Evolutionary conservation across 2,329 filamentous ascomycete species (phyloP).

Genomic region (Sporothrix luriei): DNA sequence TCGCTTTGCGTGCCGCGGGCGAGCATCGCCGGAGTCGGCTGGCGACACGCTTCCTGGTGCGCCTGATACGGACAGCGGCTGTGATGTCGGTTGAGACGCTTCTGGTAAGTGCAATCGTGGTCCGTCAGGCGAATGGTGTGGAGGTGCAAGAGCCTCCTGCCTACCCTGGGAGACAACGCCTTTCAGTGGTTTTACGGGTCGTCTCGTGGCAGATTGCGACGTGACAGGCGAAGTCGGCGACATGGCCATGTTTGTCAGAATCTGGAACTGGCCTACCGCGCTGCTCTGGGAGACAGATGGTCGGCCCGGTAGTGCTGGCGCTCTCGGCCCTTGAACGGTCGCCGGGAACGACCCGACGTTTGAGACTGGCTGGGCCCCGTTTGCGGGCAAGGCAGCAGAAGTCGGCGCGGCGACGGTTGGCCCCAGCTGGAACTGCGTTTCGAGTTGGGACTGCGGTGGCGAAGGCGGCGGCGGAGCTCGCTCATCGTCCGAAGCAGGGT

Average conservation of each 20-base stretch:
- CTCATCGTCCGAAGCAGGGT: constrained; percentile 2
- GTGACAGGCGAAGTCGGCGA: constrained; percentile 17
- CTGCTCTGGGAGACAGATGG: background rate
- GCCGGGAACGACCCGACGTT: constrained; percentile 30
- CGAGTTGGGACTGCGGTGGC: constrained; percentile 27
- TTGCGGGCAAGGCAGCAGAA: background rate
- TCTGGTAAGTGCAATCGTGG: background rate
- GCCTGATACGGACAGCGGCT: background rate
- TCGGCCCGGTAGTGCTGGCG: background rate
- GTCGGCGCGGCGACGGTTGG: constrained; percentile 25
- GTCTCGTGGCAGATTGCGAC: background rate
- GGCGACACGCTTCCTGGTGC: constrained; percentile 20
- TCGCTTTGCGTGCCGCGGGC: constrained; percentile 20
- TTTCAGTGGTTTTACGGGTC: background rate
- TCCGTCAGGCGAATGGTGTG: background rate
- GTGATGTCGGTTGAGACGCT: background rate
- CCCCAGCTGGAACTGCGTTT: constrained; percentile 28
- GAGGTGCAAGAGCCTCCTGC: background rate
- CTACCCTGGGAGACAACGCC: background rate
- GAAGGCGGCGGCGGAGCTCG: constrained; percentile 15
- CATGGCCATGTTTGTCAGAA: constrained; percentile 22
- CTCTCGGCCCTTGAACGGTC: background rate
- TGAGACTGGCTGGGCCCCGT: background rate
- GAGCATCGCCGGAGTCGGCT: constrained; percentile 12
- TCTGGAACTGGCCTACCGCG: constrained; percentile 21